Evolutionary conservation across 163 green algal species (phyloP).

Genomic region (Dunaliella salina): DNA sequence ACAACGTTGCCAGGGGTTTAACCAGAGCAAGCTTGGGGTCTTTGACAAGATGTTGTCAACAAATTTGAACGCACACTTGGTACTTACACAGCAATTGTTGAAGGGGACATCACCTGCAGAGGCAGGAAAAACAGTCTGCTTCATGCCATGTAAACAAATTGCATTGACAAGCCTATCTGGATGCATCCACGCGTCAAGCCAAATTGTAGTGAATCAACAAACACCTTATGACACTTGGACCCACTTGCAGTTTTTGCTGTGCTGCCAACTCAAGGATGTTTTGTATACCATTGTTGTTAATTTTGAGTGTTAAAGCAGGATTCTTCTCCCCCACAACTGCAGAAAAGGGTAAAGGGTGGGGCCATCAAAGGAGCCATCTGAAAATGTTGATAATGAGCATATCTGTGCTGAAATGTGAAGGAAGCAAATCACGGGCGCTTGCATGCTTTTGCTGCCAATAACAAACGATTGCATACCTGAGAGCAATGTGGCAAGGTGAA

Average conservation of each 20-base stretch:
- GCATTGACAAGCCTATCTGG: background rate
- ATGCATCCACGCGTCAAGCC: no score
- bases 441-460: no score
- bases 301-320: background rate
- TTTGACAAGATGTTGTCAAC: background rate
- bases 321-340: background rate
- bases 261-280: background rate
- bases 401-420: no score
- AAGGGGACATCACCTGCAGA: background rate
- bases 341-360: no score
- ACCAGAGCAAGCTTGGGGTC: background rate
- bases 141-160: background rate
- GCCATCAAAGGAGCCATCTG: no score
- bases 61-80: background rate
- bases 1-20: background rate
- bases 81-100: background rate
- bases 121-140: background rate
- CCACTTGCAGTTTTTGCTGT: background rate
- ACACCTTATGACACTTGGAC: no score
- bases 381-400: no score
- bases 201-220: no score
- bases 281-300: conserved; percentile 10
- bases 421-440: no score
- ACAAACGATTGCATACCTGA: conserved; percentile 26
- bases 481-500: conserved; percentile 64